Evolutionary conservation across 169 alveolate genomes (phyloP), one percentile per base, ranked within the genome.

Genomic region (Neospora caninum): DNA sequence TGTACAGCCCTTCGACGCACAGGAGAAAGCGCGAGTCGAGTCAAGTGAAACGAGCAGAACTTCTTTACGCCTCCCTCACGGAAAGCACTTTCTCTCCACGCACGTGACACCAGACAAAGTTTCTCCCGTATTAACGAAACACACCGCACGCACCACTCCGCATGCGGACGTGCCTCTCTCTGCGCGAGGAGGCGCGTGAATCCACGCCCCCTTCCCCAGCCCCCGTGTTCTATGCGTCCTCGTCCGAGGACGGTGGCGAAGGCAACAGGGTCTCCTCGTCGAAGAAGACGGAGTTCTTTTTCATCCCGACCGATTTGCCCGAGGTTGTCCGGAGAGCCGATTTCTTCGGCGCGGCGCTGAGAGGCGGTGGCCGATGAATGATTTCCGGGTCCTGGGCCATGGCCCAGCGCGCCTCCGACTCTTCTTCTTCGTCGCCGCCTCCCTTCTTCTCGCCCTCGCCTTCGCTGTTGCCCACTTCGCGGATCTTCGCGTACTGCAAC

Each of bases 231-330:
- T n/a, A 69, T 54, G 67, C 89, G 42, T n/a, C 95, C 54, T 86
- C 95, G 31, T 93, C 95, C n/a, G 93, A 87, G 25, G 95, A 93
- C 1, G 95, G 70, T 18, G 89, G 93, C 31, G 95, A 87, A 34
- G 95, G 95, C n/a, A 93, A 58, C 9, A 93, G 95, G 36, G 95
- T 80, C 27, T 70, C 53, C 54, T 93, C 95, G 73, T 93, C 95
- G 73, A 93, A 93, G 89, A 91, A 86, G 36, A 93, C 95, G 78
- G 95, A 87, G 38, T 86, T 54, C 67, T 67, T 93, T 54, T 88
- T 80, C 43, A 39, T 80, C 73, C 95, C 84, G 70, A 25, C 39
- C 27, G 89, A 36, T 36, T 42, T 39, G 88, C 80, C 42, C 38
- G 45, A 42, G 70, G 88, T 87, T 43, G 58, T 93, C 31, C 89